Evolutionary conservation across 2,329 filamentous ascomycete species (phyloP).

Genomic region (Calonectria fujianensis): DNA sequence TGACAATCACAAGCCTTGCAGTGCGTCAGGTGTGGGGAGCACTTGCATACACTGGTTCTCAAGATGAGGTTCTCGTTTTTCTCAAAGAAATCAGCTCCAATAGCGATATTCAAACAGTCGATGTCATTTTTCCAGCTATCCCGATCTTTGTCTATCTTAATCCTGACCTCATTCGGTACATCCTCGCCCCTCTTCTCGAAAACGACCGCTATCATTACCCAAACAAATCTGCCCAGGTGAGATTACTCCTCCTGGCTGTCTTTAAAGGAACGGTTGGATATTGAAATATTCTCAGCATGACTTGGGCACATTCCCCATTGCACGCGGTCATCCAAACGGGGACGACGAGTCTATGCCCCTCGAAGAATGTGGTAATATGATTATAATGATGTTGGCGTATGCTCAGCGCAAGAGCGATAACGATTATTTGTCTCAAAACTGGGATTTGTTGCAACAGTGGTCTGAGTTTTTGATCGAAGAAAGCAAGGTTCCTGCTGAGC

Average conservation of each 20-base stretch:
- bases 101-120: constrained; percentile 90
- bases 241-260: neutral
- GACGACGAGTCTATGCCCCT: constrained; percentile 85
- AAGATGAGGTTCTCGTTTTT: constrained; percentile 83
- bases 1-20: constrained; percentile 84
- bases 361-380: constrained; percentile 87
- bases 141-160: constrained; percentile 91
- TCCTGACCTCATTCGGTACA: constrained; percentile 73
- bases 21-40: constrained; percentile 88
- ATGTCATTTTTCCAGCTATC: constrained; percentile 90
- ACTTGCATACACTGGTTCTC: constrained; percentile 82
- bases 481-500: constrained; percentile 82
- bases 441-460: constrained; percentile 85
- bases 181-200: constrained; percentile 79
- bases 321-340: constrained; percentile 81
- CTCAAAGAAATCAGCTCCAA: constrained; percentile 93
- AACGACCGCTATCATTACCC: constrained; percentile 81
- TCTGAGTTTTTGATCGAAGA: constrained; percentile 84
- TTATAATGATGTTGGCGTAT: constrained; percentile 86
- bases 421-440: constrained; percentile 78
- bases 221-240: constrained; percentile 63
- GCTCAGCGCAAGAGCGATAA: constrained; percentile 73
- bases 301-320: constrained; percentile 82
- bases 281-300: constrained; percentile 74
- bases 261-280: neutral